Conservation (phyloP, 768 basidiomycete genomes). For the Tulasnella sp. region DNA sequence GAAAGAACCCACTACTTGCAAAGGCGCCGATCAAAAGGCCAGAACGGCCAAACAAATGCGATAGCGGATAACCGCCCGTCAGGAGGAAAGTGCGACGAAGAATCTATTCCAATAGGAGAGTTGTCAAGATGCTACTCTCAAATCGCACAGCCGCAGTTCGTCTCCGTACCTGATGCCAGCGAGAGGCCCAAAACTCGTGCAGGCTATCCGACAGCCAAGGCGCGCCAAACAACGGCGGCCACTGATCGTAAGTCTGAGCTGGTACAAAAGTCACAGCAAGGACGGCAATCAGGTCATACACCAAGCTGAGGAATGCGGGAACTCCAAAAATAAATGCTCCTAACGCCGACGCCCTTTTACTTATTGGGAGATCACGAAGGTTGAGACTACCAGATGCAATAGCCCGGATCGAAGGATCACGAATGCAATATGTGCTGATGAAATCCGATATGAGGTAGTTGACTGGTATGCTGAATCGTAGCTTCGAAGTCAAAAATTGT, state of each 20-base stretch:
- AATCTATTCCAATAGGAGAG: background rate
- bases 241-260: background rate
- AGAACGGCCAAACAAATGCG: background rate
- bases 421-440: background rate
- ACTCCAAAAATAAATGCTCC: conserved; percentile 7
- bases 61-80: conserved; percentile 32
- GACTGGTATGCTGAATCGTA: conserved; percentile 7
- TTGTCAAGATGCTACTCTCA: background rate
- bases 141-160: background rate
- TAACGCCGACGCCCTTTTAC: background rate
- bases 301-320: conserved; percentile 13
- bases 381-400: background rate
- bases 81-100: conserved; percentile 35
- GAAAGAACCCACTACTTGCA: conserved; percentile 18
- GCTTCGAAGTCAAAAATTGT: conserved; percentile 10
- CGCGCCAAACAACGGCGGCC: conserved; percentile 34
- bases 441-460: conserved; percentile 32
- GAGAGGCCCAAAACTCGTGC: conserved; percentile 35
- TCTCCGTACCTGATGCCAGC: conserved; percentile 34
- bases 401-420: conserved; percentile 2
- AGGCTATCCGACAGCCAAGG: conserved; percentile 26
- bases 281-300: conserved; percentile 28
- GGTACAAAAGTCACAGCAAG: conserved; percentile 19
- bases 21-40: conserved; percentile 23
- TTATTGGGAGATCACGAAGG: background rate